A percentile compares a stretch with the other conserved stretches of the same genome.
Evolutionary conservation across 2,329 filamentous ascomycete genomes (phyloP).

Genomic region (Ploettnerulaceae sp.): DNA sequence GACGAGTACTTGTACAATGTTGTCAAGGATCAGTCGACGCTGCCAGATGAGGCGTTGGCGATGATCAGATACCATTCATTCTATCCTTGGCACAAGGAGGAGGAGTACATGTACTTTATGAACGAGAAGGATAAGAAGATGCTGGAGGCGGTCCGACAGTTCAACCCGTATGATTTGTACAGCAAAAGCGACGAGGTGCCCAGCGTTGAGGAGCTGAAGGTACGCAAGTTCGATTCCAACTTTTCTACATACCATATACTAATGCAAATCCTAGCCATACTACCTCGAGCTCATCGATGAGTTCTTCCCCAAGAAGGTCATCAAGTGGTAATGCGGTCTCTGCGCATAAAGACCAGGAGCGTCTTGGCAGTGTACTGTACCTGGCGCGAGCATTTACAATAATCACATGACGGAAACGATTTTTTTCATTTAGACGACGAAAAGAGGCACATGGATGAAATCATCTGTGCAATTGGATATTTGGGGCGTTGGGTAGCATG

Average conservation of each 20-base stretch:
- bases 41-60: conserved; percentile 77
- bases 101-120: conserved; percentile 80
- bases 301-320: conserved; percentile 63
- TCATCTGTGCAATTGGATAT: too few relatives aligned
- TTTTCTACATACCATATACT: conserved; percentile 6
- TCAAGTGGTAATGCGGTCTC: conserved; percentile 55
- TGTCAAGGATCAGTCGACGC: conserved; percentile 72
- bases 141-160: conserved; percentile 75
- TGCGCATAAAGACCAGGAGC: background rate
- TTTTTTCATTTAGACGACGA: too few relatives aligned
- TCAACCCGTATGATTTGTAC: conserved; percentile 90
- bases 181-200: conserved; percentile 85
- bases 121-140: conserved; percentile 73
- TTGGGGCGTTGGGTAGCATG: too few relatives aligned
- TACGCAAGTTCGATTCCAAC: conserved; percentile 31
- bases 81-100: conserved; percentile 84
- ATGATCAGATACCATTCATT: conserved; percentile 94
- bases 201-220: conserved; percentile 70
- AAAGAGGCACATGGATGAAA: too few relatives aligned
- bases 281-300: conserved; percentile 71
- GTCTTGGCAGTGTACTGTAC: too few relatives aligned
- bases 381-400: too few relatives aligned
- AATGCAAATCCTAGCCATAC: conserved; percentile 49
- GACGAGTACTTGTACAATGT: conserved; percentile 87
- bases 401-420: too few relatives aligned